These are phyloP conservation scores for Chalara sp. DNA, from an alignment of 2,329 filamentous ascomycete genomes.

Conservation along the genomic window DNA sequence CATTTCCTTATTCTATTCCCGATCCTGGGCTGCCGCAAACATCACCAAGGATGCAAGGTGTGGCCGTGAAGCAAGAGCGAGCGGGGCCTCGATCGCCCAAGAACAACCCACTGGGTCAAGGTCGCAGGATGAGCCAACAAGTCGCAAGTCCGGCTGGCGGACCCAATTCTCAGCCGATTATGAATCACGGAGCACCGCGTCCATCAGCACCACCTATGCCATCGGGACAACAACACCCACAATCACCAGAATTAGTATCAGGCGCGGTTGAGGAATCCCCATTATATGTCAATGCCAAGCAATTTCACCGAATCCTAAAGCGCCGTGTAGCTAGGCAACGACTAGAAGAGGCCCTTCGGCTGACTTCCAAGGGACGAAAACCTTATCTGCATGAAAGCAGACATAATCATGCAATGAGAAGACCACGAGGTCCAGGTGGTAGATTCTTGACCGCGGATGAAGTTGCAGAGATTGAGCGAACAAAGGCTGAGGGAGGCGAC, in stretches of 20 bases:
- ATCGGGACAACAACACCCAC: constrained; percentile 52
- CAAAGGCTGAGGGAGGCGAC: constrained; percentile 34
- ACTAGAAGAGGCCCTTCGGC: constrained; percentile 81
- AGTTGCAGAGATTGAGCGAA: constrained; percentile 80
- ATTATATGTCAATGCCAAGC: constrained; percentile 96
- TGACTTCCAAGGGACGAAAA: constrained; percentile 93
- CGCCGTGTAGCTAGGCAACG: constrained; percentile 87
- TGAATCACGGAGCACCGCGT: constrained; percentile 57
- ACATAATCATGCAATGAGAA: constrained; percentile 96
- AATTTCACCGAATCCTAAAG: constrained; percentile 96
- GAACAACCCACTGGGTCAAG: constrained; percentile 48
- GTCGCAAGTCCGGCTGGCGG: constrained; percentile 67
- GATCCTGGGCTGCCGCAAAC: constrained; percentile 62
- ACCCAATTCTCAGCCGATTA: constrained; percentile 65
- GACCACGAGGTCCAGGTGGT: constrained; percentile 87
- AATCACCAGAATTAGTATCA: constrained; percentile 74
- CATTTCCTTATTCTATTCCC: constrained; percentile 61
- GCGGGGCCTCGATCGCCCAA: constrained; percentile 68
- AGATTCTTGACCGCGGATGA: constrained; percentile 96
- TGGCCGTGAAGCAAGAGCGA: constrained; percentile 65
- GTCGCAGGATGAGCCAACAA: constrained; percentile 60
- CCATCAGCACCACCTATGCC: constrained; percentile 53
- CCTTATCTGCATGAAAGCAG: constrained; percentile 96
- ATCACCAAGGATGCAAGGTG: constrained; percentile 67
- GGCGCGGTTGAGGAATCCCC: constrained; percentile 79